Conservation (phyloP, 2,329 filamentous ascomycete species). For the Fusarium sp. region DNA sequence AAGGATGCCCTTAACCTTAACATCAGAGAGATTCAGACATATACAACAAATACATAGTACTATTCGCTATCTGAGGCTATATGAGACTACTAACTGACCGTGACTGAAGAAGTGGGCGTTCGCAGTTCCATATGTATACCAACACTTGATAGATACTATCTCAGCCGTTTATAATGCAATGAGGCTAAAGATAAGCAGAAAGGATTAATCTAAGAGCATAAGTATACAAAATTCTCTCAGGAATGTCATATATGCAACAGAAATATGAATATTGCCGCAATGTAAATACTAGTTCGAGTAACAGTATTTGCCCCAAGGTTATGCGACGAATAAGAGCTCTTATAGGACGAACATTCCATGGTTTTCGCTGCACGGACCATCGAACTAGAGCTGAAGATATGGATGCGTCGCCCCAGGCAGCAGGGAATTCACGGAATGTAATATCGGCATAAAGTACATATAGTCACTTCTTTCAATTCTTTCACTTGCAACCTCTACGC, state of each 20-base stretch:
- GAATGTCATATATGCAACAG: not conserved
- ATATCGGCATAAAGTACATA: not conserved
- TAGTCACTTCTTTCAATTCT: conserved; percentile 2
- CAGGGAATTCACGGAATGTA: not conserved
- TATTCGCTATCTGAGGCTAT: not conserved
- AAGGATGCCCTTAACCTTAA: too few relatives aligned
- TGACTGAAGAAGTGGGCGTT: too few relatives aligned
- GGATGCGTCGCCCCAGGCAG: not conserved
- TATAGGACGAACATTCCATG: not conserved
- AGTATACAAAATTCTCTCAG: not conserved
- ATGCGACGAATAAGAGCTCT: not conserved
- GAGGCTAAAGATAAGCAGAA: not conserved
- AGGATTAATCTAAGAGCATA: too few relatives aligned
- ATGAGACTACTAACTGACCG: not conserved
- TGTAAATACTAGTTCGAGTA: not conserved
- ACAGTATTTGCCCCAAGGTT: not conserved
- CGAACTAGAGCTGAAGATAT: not conserved
- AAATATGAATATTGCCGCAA: not conserved
- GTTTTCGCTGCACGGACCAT: conserved; percentile 3
- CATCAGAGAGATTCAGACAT: too few relatives aligned
- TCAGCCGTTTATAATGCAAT: not conserved
- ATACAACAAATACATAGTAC: not conserved
- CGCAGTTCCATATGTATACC: not conserved
- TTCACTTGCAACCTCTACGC: not conserved
- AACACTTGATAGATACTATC: not conserved